Percentiles rank a stretch among this genome's conserved stretches.
phyloP scores from a whole-genome alignment of 345 rosid species.

The Pseudoturritis turrita region DNA sequence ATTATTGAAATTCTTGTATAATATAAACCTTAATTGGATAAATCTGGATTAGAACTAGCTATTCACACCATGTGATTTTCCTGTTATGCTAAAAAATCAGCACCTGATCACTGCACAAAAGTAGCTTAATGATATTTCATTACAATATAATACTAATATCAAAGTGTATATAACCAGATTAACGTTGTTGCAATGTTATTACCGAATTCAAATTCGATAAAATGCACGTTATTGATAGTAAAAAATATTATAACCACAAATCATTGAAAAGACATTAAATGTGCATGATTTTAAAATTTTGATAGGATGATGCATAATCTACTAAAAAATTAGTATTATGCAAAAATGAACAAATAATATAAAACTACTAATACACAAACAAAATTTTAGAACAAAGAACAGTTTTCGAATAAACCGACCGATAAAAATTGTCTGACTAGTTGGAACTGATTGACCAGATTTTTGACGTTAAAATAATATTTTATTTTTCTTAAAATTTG shows the following conservation, averaged over 20 bases:
- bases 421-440: not conserved
- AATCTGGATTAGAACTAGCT: not conserved
- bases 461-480: too few species aligned
- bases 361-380: not conserved
- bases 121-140: not conserved
- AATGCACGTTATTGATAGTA: too few species aligned
- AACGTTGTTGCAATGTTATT: too few species aligned
- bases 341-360: not conserved
- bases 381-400: not conserved
- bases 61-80: not conserved
- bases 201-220: too few species aligned
- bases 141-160: not conserved
- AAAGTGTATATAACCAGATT: not conserved
- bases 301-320: not conserved
- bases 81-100: not conserved
- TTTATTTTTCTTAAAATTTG: not conserved
- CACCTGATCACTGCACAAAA: not conserved
- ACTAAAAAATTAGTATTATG: not conserved
- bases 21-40: not conserved
- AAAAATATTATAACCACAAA: too few species aligned
- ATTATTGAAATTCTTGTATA: not conserved
- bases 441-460: not conserved
- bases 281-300: not conserved
- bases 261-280: too few species aligned
- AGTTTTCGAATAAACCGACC: not conserved